Evolutionary conservation across 768 basidiomycete species (phyloP), one percentile per base, ranked within the genome.

Genomic region (Pisolithus tinctorius): DNA sequence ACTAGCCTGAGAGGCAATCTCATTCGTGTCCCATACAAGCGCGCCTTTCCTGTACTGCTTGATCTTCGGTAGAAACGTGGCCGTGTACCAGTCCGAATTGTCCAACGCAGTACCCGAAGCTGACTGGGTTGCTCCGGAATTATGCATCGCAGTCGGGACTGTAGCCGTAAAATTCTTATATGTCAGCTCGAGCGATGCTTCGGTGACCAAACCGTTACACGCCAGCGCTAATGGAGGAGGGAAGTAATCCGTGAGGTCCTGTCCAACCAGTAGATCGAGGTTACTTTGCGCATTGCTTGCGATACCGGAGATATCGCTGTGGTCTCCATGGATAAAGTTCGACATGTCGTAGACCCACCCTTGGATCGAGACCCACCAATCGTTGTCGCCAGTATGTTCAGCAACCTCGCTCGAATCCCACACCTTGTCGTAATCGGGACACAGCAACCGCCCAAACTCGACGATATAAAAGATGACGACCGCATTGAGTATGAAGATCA

Each of bases 381-480:
- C 86, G 57, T 79, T 76, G 47, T 70, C 63, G 0, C 79, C 87
- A 0, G 81, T 80, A 68, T 99, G 93, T 41, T 84, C 69, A 0
- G 68, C 73, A 4, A 96, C 80, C 63, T 96, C 88, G 25, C 73
- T 74, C 20, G 74, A 51, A 11, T 76, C 67, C 93, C 93, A 94
- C 0, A 83, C 94, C 65, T 93, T 90, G 72, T 92, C 79, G 43
- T 79, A 88, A 60, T 89, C 70, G 7, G 93, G 93, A 59, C 93
- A 97, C 17, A 97, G 75, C 3, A 97, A 72, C 25, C 75, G 72
- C 14, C 93, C 93, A 63, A 97, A 94, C 54, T 83, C 78, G 61
- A 93, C 73, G 63, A 95, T 93, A 69, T 91, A 93, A 73, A 95
- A 95, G 58, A 94, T 75, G 66, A 95, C 80, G 53, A 79, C 62